Percentiles rank a stretch among this genome's conserved stretches.
phyloP scores from a whole-genome alignment of 2,329 filamentous ascomycete species.

The Epichloe typhina region DNA sequence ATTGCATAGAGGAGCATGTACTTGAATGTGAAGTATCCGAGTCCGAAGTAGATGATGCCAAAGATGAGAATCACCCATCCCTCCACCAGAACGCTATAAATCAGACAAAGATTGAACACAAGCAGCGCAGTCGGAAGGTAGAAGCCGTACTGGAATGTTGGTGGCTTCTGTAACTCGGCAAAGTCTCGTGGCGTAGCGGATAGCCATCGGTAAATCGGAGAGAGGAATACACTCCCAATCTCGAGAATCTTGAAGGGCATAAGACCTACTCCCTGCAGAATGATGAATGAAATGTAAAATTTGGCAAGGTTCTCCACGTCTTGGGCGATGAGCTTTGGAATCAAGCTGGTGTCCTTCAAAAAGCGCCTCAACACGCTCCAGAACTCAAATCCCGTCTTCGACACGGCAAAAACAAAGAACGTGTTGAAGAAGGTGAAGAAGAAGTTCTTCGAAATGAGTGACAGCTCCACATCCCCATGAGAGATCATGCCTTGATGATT shows the following conservation, averaged over 20 bases:
- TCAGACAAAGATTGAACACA: conserved; percentile 87
- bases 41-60: conserved; percentile 68
- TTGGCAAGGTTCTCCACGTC: conserved; percentile 62
- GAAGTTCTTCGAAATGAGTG: conserved; percentile 95
- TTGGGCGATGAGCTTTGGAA: conserved; percentile 61
- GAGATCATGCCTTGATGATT: conserved; percentile 92
- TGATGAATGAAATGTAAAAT: conserved; percentile 91
- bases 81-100: conserved; percentile 75
- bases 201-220: conserved; percentile 64
- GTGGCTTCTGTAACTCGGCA: conserved; percentile 67
- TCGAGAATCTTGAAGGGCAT: conserved; percentile 88
- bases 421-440: conserved; percentile 99
- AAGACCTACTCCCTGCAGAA: conserved; percentile 84
- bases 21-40: conserved; percentile 86
- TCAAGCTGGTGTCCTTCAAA: conserved; percentile 63
- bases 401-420: conserved; percentile 85
- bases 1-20: conserved; percentile 97
- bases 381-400: conserved; percentile 70
- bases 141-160: conserved; percentile 89
- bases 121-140: conserved; percentile 86
- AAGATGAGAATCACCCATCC: conserved; percentile 74
- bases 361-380: conserved; percentile 58
- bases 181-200: conserved; percentile 86
- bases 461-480: conserved; percentile 85
- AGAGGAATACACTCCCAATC: conserved; percentile 72